phyloP scores from a whole-genome alignment of 441 rosid genomes.

The Populus tomentosa region DNA sequence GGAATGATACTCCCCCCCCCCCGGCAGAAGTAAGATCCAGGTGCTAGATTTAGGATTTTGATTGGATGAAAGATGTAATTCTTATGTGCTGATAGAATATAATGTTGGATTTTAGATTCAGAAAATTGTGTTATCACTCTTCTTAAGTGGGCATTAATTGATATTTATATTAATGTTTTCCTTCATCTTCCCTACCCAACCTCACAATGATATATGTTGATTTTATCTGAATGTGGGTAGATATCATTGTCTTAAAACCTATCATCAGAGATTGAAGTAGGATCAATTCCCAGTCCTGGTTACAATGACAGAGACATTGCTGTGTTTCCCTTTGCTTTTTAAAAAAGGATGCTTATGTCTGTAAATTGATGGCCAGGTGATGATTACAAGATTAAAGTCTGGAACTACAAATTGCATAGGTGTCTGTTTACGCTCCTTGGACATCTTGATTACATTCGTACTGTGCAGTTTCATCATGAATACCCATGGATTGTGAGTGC shows the following conservation, averaged over 20 bases:
- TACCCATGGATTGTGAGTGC: conserved; percentile 93
- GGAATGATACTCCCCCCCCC: not conserved
- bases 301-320: not conserved
- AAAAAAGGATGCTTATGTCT: not conserved
- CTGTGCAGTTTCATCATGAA: conserved; percentile 88
- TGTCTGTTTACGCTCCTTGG: conserved; percentile 89
- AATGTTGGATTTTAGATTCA: not conserved
- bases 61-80: not conserved
- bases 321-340: not conserved
- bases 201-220: not conserved
- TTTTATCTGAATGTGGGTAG: not conserved
- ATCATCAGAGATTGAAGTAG: not conserved
- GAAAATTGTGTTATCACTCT: not conserved
- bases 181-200: not conserved
- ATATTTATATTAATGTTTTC: not conserved
- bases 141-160: not conserved
- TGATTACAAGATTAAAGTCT: conserved; percentile 84
- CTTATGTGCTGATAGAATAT: not conserved
- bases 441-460: conserved; percentile 84
- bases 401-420: conserved; percentile 83
- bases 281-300: not conserved
- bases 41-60: not conserved
- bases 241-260: not conserved
- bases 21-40: not conserved
- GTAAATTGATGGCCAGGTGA: conserved; percentile 44